These are phyloP conservation scores for Chytriomyces hyalinus DNA, from an alignment of 192 early-diverging fungal genomes.

Conservation along the genomic window DNA sequence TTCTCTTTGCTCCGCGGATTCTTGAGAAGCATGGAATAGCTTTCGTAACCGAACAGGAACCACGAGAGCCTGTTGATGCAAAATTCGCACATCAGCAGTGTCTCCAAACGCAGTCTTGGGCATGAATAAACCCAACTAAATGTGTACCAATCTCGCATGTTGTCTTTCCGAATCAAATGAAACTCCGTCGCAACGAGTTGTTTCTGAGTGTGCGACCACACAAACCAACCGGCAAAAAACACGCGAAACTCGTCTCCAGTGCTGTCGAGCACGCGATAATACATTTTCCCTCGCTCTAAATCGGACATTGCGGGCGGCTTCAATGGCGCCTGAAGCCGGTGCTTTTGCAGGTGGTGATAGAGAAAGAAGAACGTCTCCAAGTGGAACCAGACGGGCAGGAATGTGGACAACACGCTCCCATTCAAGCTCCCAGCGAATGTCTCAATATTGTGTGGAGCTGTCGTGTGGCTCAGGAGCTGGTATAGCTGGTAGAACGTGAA, in stretches of 20 bases:
- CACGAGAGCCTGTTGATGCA: slow-evolving; percentile 23
- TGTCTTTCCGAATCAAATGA: slow-evolving; percentile 2
- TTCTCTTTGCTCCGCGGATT: neutral
- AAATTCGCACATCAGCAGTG: neutral
- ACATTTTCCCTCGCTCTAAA: neutral
- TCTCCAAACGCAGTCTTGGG: neutral
- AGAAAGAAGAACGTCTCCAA: slow-evolving; percentile 1
- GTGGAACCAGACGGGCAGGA: neutral
- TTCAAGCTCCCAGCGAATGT: neutral
- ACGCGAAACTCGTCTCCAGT: neutral
- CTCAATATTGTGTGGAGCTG: neutral
- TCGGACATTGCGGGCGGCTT: neutral
- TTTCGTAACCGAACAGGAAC: slow-evolving; percentile 1
- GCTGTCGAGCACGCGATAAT: neutral
- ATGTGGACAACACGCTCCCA: neutral
- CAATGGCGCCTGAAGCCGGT: neutral
- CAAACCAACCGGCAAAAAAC: slow-evolving; percentile 18
- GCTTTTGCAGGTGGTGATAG: neutral
- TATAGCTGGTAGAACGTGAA: neutral
- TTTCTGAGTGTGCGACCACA: neutral
- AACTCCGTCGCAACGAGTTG: neutral
- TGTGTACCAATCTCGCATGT: slow-evolving; percentile 9
- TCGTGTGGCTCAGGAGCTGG: neutral
- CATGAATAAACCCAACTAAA: neutral
- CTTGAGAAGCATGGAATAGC: neutral